phyloP scores from a whole-genome alignment of 1,139 yeast species.

The Debaryomyces coudertii region DNA sequence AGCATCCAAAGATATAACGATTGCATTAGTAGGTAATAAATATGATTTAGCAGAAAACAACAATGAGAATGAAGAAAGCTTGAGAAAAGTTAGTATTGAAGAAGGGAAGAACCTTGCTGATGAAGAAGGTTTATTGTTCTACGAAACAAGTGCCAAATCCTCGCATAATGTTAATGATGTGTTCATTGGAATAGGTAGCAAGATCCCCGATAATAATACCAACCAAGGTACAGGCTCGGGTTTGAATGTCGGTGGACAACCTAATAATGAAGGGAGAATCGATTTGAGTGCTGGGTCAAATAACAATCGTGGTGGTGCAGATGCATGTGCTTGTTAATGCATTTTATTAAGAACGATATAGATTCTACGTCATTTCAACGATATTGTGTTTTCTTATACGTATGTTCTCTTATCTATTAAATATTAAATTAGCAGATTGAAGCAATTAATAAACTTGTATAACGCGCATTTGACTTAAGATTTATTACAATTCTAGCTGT shows the following conservation, averaged over 20 bases:
- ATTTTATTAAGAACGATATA: background rate
- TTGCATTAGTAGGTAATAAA: constrained; percentile 94
- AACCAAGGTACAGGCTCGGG: constrained; percentile 11
- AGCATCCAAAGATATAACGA: constrained; percentile 86
- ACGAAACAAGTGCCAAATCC: constrained; percentile 94
- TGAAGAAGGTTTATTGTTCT: constrained; percentile 79
- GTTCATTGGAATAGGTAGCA: constrained; percentile 81
- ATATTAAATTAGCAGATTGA: background rate
- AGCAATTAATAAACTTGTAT: background rate
- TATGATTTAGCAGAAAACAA: constrained; percentile 62
- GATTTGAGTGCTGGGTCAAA: constrained; percentile 24
- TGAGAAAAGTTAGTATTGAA: constrained; percentile 81
- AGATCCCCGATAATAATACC: constrained; percentile 58
- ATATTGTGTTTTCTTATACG: background rate
- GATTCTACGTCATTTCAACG: constrained; percentile 2
- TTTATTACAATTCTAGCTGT: no score
- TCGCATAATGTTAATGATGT: constrained; percentile 81
- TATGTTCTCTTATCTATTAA: constrained; percentile 1
- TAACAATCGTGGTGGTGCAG: constrained; percentile 9
- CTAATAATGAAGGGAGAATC: constrained; percentile 27
- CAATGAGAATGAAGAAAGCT: constrained; percentile 26
- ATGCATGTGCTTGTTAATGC: constrained; percentile 19
- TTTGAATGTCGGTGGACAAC: constrained; percentile 13
- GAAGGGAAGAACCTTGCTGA: constrained; percentile 77
- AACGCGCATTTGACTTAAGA: background rate